These are phyloP conservation scores for Halocafeteria seosinensis DNA, from an alignment of 108 stramenopile genomes.

Conservation along the genomic window DNA sequence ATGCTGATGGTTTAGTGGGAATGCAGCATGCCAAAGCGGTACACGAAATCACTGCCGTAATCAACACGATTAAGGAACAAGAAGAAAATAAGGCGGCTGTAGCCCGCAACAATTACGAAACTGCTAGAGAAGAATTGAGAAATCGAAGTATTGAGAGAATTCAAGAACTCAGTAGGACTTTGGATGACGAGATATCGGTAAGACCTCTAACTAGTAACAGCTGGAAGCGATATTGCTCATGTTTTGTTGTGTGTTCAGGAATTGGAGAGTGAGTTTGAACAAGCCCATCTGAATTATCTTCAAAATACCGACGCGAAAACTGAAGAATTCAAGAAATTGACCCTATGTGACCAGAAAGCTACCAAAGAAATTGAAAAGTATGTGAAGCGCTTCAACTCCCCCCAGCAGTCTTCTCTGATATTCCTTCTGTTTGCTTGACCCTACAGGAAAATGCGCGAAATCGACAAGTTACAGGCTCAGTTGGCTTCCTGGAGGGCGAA, in stretches of 20 bases:
- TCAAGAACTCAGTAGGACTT: conserved; percentile 33
- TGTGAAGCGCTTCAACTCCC: no score
- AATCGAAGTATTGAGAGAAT: conserved; percentile 47
- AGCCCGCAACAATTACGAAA: conserved; percentile 37
- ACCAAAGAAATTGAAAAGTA: conserved; percentile 33
- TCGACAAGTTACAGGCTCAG: conserved; percentile 30
- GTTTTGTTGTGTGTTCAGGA: no score
- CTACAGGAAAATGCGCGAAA: conserved; percentile 27
- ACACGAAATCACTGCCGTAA: conserved; percentile 27
- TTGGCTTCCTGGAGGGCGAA: conserved; percentile 42
- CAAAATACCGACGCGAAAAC: conserved; percentile 41
- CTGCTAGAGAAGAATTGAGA: conserved; percentile 35
- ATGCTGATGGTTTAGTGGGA: no score
- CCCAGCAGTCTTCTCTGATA: no score
- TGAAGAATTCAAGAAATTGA: conserved; percentile 42
- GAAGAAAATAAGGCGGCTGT: conserved; percentile 30
- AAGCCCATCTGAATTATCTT: conserved; percentile 30
- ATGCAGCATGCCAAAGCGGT: conserved; percentile 21
- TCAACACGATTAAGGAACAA: conserved; percentile 23
- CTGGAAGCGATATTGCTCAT: no score
- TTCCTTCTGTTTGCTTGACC: no score
- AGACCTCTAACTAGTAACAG: no score
- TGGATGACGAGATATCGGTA: conserved; percentile 43
- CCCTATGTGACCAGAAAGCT: conserved; percentile 31
- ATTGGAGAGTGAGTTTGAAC: conserved; percentile 42